Evolutionary conservation across 441 rosid species (phyloP).

Genomic region (Populus trichocarpa): DNA sequence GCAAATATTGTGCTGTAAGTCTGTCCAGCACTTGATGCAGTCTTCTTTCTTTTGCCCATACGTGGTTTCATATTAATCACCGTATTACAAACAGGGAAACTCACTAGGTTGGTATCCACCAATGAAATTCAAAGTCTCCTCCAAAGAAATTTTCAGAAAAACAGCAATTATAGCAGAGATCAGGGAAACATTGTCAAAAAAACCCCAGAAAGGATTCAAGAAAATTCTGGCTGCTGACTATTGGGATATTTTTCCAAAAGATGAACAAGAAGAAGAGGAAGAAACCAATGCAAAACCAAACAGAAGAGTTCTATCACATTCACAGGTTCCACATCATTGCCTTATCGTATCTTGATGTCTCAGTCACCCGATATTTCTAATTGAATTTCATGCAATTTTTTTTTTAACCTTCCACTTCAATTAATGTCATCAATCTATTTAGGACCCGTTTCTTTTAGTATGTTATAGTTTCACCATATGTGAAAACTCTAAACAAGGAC

Average conservation of each 20-base stretch:
- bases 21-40: slow-evolving; percentile 12
- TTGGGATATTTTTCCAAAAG: slow-evolving; percentile 74
- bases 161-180: slow-evolving; percentile 66
- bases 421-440: background rate
- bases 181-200: slow-evolving; percentile 36
- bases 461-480: background rate
- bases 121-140: slow-evolving; percentile 70
- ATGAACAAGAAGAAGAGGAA: slow-evolving; percentile 62
- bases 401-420: background rate
- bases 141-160: slow-evolving; percentile 56
- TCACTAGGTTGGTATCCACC: slow-evolving; percentile 59
- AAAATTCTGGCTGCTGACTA: slow-evolving; percentile 58
- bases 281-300: slow-evolving; percentile 37
- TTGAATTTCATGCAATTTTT: background rate
- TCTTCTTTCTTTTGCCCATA: slow-evolving; percentile 11
- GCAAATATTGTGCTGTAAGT: slow-evolving; percentile 88
- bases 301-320: slow-evolving; percentile 63
- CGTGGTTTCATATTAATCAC: slow-evolving; percentile 18
- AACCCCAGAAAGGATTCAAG: slow-evolving; percentile 28
- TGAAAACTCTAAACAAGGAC: background rate
- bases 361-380: background rate
- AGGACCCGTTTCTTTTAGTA: background rate
- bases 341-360: background rate
- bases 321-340: slow-evolving; percentile 52
- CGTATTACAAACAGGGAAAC: slow-evolving; percentile 43